Evolutionary conservation across 2,329 filamentous ascomycete genomes (phyloP).

Genomic region (Falciphora oryzae): DNA sequence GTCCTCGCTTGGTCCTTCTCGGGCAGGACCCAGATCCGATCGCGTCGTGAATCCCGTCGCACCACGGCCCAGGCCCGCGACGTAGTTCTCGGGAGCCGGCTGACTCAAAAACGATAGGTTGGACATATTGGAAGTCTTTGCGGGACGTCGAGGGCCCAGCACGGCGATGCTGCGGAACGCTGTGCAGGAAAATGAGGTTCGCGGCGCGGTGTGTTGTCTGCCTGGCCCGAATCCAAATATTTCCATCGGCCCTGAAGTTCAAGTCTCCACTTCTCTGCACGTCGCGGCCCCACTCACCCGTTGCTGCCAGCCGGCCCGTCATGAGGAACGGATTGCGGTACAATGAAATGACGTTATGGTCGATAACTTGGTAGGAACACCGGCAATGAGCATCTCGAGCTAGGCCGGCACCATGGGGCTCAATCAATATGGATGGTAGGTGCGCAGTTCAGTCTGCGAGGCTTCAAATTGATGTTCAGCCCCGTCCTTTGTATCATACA

Average conservation of each 20-base stretch:
- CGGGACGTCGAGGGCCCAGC: background rate
- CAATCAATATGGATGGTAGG: too few species aligned
- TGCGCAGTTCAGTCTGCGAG: too few species aligned
- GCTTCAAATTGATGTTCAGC: background rate
- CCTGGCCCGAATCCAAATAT: background rate
- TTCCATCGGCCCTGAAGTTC: background rate
- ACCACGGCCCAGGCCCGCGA: constrained; percentile 94
- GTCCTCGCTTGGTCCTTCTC: constrained; percentile 95
- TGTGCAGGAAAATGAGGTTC: background rate
- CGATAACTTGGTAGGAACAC: too few species aligned
- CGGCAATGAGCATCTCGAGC: too few species aligned
- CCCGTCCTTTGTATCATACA: background rate
- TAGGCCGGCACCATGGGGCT: too few species aligned
- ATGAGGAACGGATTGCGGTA: background rate
- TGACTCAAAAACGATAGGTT: constrained; percentile 78
- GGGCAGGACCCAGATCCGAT: constrained; percentile 89
- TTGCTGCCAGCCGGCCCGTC: background rate
- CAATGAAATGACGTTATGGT: too few species aligned
- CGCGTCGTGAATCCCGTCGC: constrained; percentile 97
- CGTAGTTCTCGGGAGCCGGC: constrained; percentile 79
- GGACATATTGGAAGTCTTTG: constrained; percentile 36
- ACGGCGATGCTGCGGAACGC: background rate
- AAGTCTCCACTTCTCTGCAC: background rate
- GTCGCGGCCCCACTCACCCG: background rate
- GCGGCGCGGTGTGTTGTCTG: background rate